phyloP scores from a whole-genome alignment of 352 stramenopile species.

The Phytophthora ramorum region DNA sequence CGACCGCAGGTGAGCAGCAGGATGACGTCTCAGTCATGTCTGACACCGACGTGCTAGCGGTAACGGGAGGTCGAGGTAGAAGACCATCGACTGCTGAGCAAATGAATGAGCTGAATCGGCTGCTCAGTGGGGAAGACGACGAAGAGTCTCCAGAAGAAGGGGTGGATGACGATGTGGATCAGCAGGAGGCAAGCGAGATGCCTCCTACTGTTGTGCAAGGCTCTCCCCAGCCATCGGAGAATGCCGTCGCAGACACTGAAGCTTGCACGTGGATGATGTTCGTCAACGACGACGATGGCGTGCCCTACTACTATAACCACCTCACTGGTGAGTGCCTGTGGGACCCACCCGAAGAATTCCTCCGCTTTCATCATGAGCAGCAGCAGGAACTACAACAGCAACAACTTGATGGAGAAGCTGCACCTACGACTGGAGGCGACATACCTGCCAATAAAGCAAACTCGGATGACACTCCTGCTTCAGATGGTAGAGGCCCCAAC shows the following conservation, averaged over 20 bases:
- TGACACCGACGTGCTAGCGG: constrained; percentile 3
- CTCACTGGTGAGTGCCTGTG: constrained; percentile 68
- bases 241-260: constrained; percentile 7
- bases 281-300: constrained; percentile 64
- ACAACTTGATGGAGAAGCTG: neutral
- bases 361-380: constrained; percentile 48
- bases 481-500: neutral
- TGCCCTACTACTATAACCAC: constrained; percentile 80
- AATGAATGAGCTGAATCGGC: constrained; percentile 63
- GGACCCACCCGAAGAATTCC: constrained; percentile 63
- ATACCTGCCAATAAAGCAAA: neutral
- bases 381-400: constrained; percentile 8
- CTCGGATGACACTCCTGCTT: neutral
- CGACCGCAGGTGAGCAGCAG: constrained; percentile 8
- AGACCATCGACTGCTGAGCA: constrained; percentile 67
- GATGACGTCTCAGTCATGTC: neutral
- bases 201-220: neutral
- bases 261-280: constrained; percentile 69
- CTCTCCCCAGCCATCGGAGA: neutral
- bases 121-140: constrained; percentile 55
- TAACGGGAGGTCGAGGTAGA: constrained; percentile 22
- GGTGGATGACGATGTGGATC: constrained; percentile 11
- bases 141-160: constrained; percentile 23
- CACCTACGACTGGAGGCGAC: neutral
- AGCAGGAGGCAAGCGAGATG: neutral